A percentile compares a stretch with the other conserved stretches of the same genome.
These are phyloP conservation scores for Boletus edulis DNA, from an alignment of 768 basidiomycete genomes.

Conservation along the genomic window DNA sequence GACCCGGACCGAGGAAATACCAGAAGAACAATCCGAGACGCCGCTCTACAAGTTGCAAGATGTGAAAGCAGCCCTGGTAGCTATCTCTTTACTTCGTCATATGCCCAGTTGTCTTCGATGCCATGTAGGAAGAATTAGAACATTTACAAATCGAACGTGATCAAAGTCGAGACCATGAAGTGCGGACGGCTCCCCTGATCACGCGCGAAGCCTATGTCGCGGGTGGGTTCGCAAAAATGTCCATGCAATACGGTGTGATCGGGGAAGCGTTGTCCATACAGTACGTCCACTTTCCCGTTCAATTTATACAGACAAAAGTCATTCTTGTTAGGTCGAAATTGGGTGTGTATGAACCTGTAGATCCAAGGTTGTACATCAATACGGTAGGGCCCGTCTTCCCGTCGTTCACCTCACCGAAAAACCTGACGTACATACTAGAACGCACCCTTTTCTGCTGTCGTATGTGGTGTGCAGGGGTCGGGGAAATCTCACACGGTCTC, in stretches of 20 bases:
- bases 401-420: not conserved
- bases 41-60: constrained; percentile 9
- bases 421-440: constrained; percentile 39
- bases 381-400: constrained; percentile 40
- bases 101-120: not conserved
- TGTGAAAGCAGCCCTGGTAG: constrained; percentile 1
- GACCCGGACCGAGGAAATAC: not conserved
- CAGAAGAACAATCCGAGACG: not conserved
- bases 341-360: constrained; percentile 31
- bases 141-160: constrained; percentile 3
- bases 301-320: not conserved
- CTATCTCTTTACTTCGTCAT: not conserved
- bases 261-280: constrained; percentile 35
- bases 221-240: constrained; percentile 21
- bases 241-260: constrained; percentile 57
- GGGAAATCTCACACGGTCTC: constrained; percentile 72
- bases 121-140: constrained; percentile 4
- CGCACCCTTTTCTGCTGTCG: constrained; percentile 63
- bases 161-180: constrained; percentile 23
- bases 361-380: constrained; percentile 60
- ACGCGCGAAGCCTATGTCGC: constrained; percentile 42
- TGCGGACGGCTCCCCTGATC: constrained; percentile 45
- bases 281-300: constrained; percentile 16
- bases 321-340: constrained; percentile 23
- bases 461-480: constrained; percentile 72